Evolutionary conservation across 2,329 filamentous ascomycete genomes (phyloP).

Genomic region (Ophiostoma sp.): DNA sequence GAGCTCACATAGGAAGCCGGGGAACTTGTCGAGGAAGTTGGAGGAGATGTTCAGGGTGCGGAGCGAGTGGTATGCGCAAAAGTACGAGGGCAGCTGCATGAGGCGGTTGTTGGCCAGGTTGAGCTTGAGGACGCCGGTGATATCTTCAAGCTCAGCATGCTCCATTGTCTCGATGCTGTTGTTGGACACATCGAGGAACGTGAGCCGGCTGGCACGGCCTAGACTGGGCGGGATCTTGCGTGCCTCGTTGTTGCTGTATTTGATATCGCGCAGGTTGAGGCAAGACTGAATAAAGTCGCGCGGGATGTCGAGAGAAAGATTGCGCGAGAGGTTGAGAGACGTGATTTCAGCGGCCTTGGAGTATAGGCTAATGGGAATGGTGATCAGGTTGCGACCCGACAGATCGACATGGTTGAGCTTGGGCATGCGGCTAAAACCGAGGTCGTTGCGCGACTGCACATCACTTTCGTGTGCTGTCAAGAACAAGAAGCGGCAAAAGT

Average conservation of each 20-base stretch:
- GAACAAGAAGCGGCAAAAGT: constrained; percentile 93
- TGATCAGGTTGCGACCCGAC: constrained; percentile 81
- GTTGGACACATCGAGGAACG: constrained; percentile 89
- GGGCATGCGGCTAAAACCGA: constrained; percentile 72
- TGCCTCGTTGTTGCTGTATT: constrained; percentile 91
- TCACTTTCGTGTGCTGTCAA: constrained; percentile 83
- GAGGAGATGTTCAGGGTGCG: constrained; percentile 88
- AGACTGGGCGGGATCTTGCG: constrained; percentile 79
- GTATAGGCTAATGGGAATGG: constrained; percentile 91
- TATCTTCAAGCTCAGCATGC: constrained; percentile 69
- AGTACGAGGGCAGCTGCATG: constrained; percentile 71
- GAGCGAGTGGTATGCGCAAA: constrained; percentile 71
- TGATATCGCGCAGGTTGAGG: constrained; percentile 86
- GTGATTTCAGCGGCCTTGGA: constrained; percentile 89
- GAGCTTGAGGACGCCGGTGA: constrained; percentile 75
- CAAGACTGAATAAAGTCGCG: constrained; percentile 96
- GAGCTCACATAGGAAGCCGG: constrained; percentile 75
- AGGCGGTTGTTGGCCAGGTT: constrained; percentile 92
- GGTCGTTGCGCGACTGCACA: constrained; percentile 69
- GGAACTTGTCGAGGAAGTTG: constrained; percentile 82
- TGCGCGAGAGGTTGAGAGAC: constrained; percentile 86
- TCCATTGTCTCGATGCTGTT: constrained; percentile 85
- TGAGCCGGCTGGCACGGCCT: constrained; percentile 71
- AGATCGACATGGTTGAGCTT: constrained; percentile 95
- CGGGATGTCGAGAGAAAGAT: constrained; percentile 84